phyloP scores from a whole-genome alignment of 2,329 filamentous ascomycete genomes.

The Helicocarpus griseus region DNA sequence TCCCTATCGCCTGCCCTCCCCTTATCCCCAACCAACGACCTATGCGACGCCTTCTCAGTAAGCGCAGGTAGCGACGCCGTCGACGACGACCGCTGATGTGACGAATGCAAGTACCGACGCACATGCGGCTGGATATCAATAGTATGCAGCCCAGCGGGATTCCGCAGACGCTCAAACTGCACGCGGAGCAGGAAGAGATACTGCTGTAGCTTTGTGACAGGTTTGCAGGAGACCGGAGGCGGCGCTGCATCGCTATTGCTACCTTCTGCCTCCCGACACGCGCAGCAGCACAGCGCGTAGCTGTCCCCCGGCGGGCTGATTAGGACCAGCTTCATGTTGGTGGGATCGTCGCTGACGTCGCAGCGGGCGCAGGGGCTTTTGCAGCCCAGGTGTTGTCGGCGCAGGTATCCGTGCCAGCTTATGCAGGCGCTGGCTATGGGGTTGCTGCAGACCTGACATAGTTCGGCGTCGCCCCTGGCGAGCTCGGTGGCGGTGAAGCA shows the following conservation, averaged over 20 bases:
- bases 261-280: background rate
- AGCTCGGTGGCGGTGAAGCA: background rate
- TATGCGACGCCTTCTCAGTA: no score
- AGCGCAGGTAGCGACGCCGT: no score
- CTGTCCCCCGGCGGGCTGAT: background rate
- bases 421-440: background rate
- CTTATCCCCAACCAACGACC: no score
- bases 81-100: no score
- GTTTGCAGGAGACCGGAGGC: background rate
- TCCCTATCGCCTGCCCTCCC: no score
- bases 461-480: background rate
- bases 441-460: background rate
- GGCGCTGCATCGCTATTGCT: background rate
- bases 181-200: background rate
- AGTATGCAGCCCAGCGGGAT: background rate
- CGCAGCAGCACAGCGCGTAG: background rate
- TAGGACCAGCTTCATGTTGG: background rate
- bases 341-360: background rate
- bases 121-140: background rate
- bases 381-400: background rate
- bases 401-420: background rate
- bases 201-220: background rate
- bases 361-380: background rate
- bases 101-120: no score
- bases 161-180: background rate